Base-by-base conservation (phyloP, 2,329 filamentous ascomycete genomes). In the Coniochaeta sp. region DNA sequence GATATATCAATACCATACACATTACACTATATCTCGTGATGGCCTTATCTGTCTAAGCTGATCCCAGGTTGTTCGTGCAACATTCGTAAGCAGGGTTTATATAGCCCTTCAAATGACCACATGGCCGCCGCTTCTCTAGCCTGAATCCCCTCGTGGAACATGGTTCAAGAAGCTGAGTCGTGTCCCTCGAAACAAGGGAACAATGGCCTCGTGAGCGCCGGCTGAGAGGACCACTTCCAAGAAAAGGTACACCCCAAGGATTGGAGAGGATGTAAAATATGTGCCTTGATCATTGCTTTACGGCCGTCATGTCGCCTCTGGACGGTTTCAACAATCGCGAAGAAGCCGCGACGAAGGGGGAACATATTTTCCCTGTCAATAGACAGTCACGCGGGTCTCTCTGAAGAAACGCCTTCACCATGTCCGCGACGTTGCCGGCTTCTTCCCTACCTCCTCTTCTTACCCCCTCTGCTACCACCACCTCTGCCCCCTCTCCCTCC, bases 401-500 rank as follows among this genome's bases (percentile, higher is more conserved):
- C 9, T 16, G 10, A 24, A 47, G 19, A n/a, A 5, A 47, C 42
- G 42, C 42, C n/a, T 22, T 22, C 42, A 47, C 42, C 5, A 24
- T 7, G 16, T 9, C 38, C 2, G 9, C 38, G 16, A 40, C 42
- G 12, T 26, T n/a, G n/a, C n/a, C 3, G 26, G 26, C 42, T 3
- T 24, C 42, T 34, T 19, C 19, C 12, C 58, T 36, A 38, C 19
- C n/a, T 63, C 67, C 66, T 68, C 63, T 65, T 65, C 54, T 56
- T 56, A 17, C n/a, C 30, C 19, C 74, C 32, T 32, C 36, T 44
- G 7, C 34, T 36, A 38, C 54, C 54, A 22, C 38, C 38, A 69
- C 75, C 76, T 63, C 70, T 71, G 65, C 74, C 75, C 65, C 65
- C 65, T 67, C 62, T 67, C 36, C 34, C 38, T 32, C 55, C 55